Evolutionary conservation across 345 rosid genomes (phyloP).

Genomic region (Gossypium turneri): DNA sequence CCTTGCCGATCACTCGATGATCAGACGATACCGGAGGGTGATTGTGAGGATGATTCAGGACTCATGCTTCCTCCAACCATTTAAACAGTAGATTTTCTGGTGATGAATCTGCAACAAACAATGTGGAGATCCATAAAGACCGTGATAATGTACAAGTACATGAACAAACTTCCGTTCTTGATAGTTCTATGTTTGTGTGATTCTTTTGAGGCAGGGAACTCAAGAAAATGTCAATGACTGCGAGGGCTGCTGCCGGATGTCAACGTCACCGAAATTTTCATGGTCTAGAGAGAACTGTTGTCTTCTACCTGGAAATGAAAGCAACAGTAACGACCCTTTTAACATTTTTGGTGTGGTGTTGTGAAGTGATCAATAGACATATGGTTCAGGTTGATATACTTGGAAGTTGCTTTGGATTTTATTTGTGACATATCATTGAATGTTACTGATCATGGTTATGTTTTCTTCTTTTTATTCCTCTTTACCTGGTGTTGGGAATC

Average conservation of each 20-base stretch:
- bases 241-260: not conserved
- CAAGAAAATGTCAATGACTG: not conserved
- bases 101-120: slow-evolving; percentile 1
- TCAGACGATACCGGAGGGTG: slow-evolving; percentile 20
- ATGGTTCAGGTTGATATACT: not conserved
- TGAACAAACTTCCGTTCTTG: not conserved
- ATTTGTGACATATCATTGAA: not conserved
- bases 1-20: slow-evolving; percentile 23
- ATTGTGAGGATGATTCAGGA: slow-evolving; percentile 22
- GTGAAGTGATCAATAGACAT: not conserved
- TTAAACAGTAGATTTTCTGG: not conserved
- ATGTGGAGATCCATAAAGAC: slow-evolving; percentile 1
- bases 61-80: slow-evolving; percentile 5
- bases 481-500: not conserved
- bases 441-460: not conserved
- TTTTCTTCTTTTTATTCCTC: not conserved
- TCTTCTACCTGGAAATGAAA: not conserved
- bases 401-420: not conserved
- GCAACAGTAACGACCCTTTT: not conserved
- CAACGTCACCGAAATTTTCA: not conserved
- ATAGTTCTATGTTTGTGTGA: not conserved
- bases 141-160: not conserved
- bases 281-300: no score
- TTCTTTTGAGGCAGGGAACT: not conserved
- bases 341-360: not conserved